Evolutionary conservation across 176 grass and related monocot species (phyloP).

Genomic region (Aegilops bicornis): DNA sequence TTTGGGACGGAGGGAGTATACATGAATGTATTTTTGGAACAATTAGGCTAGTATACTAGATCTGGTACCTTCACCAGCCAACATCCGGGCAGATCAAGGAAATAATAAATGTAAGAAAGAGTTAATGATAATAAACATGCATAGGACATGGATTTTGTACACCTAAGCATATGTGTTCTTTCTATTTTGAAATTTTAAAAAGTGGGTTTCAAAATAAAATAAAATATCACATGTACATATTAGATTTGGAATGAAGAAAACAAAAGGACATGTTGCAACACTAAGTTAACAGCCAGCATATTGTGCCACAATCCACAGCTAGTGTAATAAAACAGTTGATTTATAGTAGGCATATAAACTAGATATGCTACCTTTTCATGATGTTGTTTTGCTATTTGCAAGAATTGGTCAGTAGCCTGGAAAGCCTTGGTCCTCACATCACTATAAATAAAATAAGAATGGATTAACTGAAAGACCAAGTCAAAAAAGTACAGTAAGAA

Average conservation of each 20-base stretch:
- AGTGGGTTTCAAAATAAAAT: too few relatives aligned
- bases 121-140: background rate
- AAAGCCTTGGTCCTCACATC: slow-evolving; percentile 98
- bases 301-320: slow-evolving; percentile 7
- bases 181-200: slow-evolving; percentile 10
- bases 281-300: background rate
- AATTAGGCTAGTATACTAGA: slow-evolving; percentile 2
- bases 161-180: background rate
- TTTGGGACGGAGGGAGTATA: background rate
- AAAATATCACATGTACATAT: too few relatives aligned
- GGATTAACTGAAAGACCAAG: slow-evolving; percentile 20
- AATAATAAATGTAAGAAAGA: background rate
- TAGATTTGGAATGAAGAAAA: background rate
- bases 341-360: slow-evolving; percentile 24
- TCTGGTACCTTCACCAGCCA: background rate
- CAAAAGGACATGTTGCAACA: background rate
- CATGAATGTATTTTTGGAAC: background rate
- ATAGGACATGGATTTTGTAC: background rate
- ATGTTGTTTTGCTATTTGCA: slow-evolving; percentile 79
- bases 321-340: background rate
- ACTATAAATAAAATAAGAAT: slow-evolving; percentile 42
- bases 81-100: background rate
- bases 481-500: slow-evolving; percentile 14
- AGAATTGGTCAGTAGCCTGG: slow-evolving; percentile 92
- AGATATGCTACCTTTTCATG: slow-evolving; percentile 79